These are phyloP conservation scores for Hanseniaspora gamundiae DNA, from an alignment of 1,139 yeast species.

Conservation along the genomic window DNA sequence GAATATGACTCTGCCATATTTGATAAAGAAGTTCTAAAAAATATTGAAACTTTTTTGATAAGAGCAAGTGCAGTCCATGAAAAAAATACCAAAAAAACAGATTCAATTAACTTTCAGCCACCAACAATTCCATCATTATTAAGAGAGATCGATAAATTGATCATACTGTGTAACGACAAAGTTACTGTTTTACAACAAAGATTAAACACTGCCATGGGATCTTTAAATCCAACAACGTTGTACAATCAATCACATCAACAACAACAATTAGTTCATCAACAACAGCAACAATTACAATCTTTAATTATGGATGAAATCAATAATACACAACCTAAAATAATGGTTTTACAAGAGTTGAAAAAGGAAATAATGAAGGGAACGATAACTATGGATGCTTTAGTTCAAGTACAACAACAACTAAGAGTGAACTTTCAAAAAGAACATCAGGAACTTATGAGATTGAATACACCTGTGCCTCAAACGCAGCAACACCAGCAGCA, in stretches of 20 bases:
- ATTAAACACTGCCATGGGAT: constrained; percentile 28
- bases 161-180: constrained; percentile 29
- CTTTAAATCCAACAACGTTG: not conserved
- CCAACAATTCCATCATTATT: constrained; percentile 22
- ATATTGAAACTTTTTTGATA: constrained; percentile 61
- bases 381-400: constrained; percentile 29
- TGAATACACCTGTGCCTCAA: constrained; percentile 15
- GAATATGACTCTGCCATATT: constrained; percentile 41
- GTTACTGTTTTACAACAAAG: constrained; percentile 23
- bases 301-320: not conserved
- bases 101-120: constrained; percentile 12
- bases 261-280: not conserved
- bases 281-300: not conserved
- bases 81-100: constrained; percentile 11
- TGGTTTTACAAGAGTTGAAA: constrained; percentile 25
- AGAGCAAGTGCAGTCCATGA: constrained; percentile 37
- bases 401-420: constrained; percentile 32
- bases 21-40: constrained; percentile 55
- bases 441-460: constrained; percentile 20
- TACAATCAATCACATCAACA: not conserved
- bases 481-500: constrained; percentile 11
- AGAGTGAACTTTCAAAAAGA: constrained; percentile 26
- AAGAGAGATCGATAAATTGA: constrained; percentile 30
- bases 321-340: constrained; percentile 19
- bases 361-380: constrained; percentile 24